These are phyloP conservation scores for Starmerella kuoi DNA, from an alignment of 805 yeast genomes.

Conservation along the genomic window DNA sequence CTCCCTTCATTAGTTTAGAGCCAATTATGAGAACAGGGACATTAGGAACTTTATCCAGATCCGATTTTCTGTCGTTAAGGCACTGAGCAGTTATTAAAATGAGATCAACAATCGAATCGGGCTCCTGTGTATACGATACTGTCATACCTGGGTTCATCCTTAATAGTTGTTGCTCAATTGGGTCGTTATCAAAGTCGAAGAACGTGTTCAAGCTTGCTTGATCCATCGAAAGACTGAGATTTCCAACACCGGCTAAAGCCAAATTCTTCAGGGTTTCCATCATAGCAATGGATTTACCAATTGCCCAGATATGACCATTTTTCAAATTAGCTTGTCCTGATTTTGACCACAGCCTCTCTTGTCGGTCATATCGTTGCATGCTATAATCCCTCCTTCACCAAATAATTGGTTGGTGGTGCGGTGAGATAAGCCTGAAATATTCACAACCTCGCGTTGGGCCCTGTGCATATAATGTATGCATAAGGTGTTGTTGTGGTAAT, in stretches of 20 bases:
- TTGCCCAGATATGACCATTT: slow-evolving; percentile 45
- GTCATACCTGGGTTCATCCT: not conserved
- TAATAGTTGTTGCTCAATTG: not conserved
- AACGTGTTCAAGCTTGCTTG: not conserved
- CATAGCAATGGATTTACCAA: slow-evolving; percentile 41
- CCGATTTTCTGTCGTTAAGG: not conserved
- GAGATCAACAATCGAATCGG: not conserved
- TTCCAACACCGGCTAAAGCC: slow-evolving; percentile 78
- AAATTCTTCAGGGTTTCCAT: slow-evolving; percentile 68
- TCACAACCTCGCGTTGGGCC: too few relatives aligned
- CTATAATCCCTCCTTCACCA: too few relatives aligned
- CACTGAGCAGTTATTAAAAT: not conserved
- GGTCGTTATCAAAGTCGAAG: not conserved
- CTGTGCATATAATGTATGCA: too few relatives aligned
- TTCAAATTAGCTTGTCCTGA: slow-evolving; percentile 58
- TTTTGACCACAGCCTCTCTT: slow-evolving; percentile 73
- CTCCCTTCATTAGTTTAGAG: slow-evolving; percentile 1
- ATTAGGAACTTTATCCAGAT: not conserved
- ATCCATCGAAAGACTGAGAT: slow-evolving; percentile 49
- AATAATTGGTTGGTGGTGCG: too few relatives aligned
- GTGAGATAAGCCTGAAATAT: too few relatives aligned
- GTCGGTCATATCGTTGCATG: slow-evolving; percentile 60
- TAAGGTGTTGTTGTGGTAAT: too few relatives aligned
- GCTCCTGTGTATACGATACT: not conserved
- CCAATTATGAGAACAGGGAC: slow-evolving; percentile 3